A percentile compares a stretch with the other conserved stretches of the same genome.
These are phyloP conservation scores for Ascosphaera pollenicola DNA, from an alignment of 2,329 filamentous ascomycete genomes.

Conservation along the genomic window DNA sequence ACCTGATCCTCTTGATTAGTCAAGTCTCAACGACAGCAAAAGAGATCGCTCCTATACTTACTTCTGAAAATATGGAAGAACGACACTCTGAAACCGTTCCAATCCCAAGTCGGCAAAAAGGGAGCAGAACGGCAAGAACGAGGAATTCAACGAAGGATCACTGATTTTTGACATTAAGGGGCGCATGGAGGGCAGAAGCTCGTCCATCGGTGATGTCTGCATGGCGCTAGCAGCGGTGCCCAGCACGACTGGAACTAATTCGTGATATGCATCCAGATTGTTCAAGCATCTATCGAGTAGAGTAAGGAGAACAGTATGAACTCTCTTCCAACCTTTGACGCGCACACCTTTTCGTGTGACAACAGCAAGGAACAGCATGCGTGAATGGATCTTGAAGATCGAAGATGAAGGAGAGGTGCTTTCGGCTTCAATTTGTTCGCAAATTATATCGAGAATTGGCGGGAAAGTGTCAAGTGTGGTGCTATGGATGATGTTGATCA, in stretches of 20 bases:
- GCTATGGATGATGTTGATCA: conserved; percentile 69
- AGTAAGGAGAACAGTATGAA: conserved; percentile 35
- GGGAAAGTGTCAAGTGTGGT: conserved; percentile 52
- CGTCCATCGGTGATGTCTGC: conserved; percentile 57
- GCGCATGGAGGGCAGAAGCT: conserved; percentile 47
- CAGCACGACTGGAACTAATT: conserved; percentile 17
- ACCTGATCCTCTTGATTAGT: conserved; percentile 26
- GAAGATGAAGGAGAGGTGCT: conserved; percentile 14
- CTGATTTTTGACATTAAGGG: conserved; percentile 43
- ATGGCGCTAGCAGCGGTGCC: conserved; percentile 40
- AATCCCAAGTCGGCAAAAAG: conserved; percentile 53
- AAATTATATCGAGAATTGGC: conserved; percentile 40
- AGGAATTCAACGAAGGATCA: conserved; percentile 40
- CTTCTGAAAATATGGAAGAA: conserved; percentile 63
- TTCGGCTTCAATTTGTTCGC: conserved; percentile 23
- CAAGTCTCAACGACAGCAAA: conserved; percentile 6
- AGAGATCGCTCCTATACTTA: conserved; percentile 14
- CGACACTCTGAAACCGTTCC: conserved; percentile 55
- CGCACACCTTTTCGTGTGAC: conserved; percentile 61
- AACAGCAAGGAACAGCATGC: conserved; percentile 37
- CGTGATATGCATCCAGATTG: conserved; percentile 8
- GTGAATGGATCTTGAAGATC: conserved; percentile 19
- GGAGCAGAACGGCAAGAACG: conserved; percentile 72
- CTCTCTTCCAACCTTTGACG: conserved; percentile 45
- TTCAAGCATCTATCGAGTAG: conserved; percentile 24